Evolutionary conservation across 2,329 filamentous ascomycete species (phyloP).

Genomic region (Hypoxylon sp.): DNA sequence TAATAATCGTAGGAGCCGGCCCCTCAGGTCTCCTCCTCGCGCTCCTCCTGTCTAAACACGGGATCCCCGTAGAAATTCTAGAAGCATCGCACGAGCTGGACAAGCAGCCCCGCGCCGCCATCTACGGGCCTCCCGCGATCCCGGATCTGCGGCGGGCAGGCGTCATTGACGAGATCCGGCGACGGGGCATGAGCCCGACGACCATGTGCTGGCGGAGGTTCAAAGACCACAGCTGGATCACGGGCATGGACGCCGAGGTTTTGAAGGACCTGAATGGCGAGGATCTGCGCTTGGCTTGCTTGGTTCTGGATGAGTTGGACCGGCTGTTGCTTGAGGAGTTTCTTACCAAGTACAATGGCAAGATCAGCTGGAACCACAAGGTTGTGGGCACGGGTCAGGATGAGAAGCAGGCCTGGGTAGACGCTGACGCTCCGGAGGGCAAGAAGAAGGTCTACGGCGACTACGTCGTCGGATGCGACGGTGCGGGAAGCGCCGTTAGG

Average conservation of each 20-base stretch:
- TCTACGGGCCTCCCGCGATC: conserved; percentile 71
- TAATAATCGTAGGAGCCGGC: conserved; percentile 64
- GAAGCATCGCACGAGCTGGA: conserved; percentile 68
- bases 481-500: conserved; percentile 63
- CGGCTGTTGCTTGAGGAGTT: conserved; percentile 60
- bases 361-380: conserved; percentile 61
- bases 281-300: conserved; percentile 58
- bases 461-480: conserved; percentile 70
- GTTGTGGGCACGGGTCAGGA: conserved; percentile 64
- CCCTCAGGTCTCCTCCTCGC: conserved; percentile 64
- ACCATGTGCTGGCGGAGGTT: conserved; percentile 58
- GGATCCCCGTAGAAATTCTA: conserved; percentile 66
- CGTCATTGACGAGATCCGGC: conserved; percentile 60
- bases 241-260: conserved; percentile 54
- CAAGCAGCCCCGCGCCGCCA: conserved; percentile 71
- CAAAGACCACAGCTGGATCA: conserved; percentile 54
- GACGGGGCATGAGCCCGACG: conserved; percentile 56
- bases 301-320: conserved; percentile 60
- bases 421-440: conserved; percentile 57
- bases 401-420: conserved; percentile 59
- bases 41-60: conserved; percentile 65
- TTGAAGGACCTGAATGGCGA: conserved; percentile 56
- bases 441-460: conserved; percentile 60
- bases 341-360: conserved; percentile 52
- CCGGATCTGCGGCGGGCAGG: conserved; percentile 71